phyloP scores from a whole-genome alignment of 129 eudicot genomes.

The Pulicaria dysenterica region DNA sequence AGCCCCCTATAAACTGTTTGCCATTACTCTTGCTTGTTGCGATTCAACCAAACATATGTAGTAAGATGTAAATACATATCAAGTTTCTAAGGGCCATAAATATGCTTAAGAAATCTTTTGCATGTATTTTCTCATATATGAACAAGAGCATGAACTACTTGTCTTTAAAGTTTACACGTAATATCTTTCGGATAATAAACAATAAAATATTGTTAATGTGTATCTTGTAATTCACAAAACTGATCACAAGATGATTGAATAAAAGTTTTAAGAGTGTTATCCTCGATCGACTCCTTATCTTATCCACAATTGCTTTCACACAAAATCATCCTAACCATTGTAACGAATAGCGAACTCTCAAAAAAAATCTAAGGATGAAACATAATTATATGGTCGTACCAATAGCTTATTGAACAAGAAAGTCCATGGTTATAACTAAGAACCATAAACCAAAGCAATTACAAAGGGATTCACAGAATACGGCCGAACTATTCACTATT shows the following conservation, averaged over 20 bases:
- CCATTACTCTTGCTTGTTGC: conserved; percentile 6
- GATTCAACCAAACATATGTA: neutral
- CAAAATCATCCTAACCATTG: neutral
- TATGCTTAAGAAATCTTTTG: neutral
- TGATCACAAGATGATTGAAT: too few relatives aligned
- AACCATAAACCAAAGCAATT: conserved; percentile 13
- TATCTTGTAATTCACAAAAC: too few relatives aligned
- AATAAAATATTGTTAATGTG: neutral
- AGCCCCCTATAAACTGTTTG: too few relatives aligned
- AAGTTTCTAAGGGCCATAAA: conserved; percentile 5
- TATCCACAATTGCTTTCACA: neutral
- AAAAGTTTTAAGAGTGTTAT: too few relatives aligned
- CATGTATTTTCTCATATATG: neutral
- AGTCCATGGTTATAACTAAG: conserved; percentile 5
- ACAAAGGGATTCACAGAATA: neutral
- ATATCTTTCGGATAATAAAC: neutral
- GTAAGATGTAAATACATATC: neutral
- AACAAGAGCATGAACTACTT: neutral
- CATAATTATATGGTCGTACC: neutral
- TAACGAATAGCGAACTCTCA: neutral
- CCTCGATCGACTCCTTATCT: too few relatives aligned
- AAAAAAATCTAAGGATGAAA: neutral
- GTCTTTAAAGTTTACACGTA: neutral
- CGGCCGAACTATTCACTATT: neutral
- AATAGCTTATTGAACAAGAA: neutral